Base-by-base conservation (phyloP, 139 green algal genomes). In the Yamagishiella unicocca region DNA sequence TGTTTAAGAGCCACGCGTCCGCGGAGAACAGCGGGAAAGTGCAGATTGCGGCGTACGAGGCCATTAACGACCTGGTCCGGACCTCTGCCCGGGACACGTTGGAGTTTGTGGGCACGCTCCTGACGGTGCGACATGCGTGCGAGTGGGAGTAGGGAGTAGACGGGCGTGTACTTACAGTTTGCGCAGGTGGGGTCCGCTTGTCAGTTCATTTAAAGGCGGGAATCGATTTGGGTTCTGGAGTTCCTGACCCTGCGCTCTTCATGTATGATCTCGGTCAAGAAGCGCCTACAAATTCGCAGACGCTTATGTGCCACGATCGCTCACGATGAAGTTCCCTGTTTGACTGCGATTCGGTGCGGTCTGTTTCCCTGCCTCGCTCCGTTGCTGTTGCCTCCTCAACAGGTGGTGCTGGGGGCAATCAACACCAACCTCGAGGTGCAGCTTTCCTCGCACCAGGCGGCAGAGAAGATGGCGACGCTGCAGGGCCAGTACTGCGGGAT, bases 1-100 rank as follows among this genome's bases (percentile, higher is more conserved):
- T 84, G 21, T 90, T 68, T 62, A 79, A 82, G 33, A 84, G 89
- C 46, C 80, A 91, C 77, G 38, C 70, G 54, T 79, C 88, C 43
- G 85, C 98, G 88, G 80, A 86, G 45, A 76, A 35, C 61, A 77
- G 80, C 62, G 64, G 62, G 19, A 86, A 86, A 29, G 80, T 64
- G 42, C 94, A 97, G 85, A 91, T 95, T 43, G 90, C 95, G 46
- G 95, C 96, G 0, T 99, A 98, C 89, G 98, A 99, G 92, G 95
- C 96, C 14, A 96, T 99, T 85, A 99, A 99, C 85, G 97, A 99
- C 85, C 92, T 99, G 53, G 95, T 99, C 83, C 90, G 94, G 24
- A 80, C 91, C 53, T 93, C 94, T 0, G 92, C 93, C 1, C 53
- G 86, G 2, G 97, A 99, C 91, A 96, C 93, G 8, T 70, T 95